Evolutionary conservation across 2,329 filamentous ascomycete genomes (phyloP), one percentile per base, ranked within the genome.

Genomic region (Ceratocystiopsis sp.): DNA sequence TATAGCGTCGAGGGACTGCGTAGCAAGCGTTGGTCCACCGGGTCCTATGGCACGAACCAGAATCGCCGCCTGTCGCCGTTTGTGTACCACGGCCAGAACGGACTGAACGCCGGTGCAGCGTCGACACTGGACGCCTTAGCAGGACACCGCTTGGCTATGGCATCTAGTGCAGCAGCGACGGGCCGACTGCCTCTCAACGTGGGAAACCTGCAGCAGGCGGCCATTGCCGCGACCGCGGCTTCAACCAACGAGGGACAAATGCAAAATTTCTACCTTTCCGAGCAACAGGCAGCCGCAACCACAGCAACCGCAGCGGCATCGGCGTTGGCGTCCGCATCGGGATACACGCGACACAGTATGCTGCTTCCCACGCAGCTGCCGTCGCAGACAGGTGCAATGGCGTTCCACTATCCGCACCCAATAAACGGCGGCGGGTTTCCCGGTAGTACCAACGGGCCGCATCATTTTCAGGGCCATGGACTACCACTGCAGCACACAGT

Each of bases 21-120:
- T 48, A 75, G 69, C 55, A 84, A 85, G 65, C 69, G 81, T 50
- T 86, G 81, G 80, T 85, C 81, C 17, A 85, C 81, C 4, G 80
- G 80, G 14, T 83, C 78, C 4, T 84, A 79, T 46, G 76, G 70
- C 17, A 70, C 75, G 2, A 59, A 65, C 17, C 65, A 66, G 19
- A 72, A 62, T 52, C 64, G 71, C 44, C 66, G 76, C 32, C 67
- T 70, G 21, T 68, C 75, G 32, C 69, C 78, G 2, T 75, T 77
- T 49, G 66, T 78, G 37, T 78, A 78, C 57, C 71, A 79, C 49
- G 68, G 72, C 47, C 7, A 34, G 14, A 14, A 19, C 38, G 33
- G 36, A 13, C 18, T 29, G 13, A 18, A 6, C 21, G 3, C 37
- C 64, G 68, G 4, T 67, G 17, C 16, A 3, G 1, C 34, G 25